Evolutionary conservation across 331 rosid species (phyloP), one percentile per base, ranked within the genome.

Genomic region (Stylosanthes scabra): DNA sequence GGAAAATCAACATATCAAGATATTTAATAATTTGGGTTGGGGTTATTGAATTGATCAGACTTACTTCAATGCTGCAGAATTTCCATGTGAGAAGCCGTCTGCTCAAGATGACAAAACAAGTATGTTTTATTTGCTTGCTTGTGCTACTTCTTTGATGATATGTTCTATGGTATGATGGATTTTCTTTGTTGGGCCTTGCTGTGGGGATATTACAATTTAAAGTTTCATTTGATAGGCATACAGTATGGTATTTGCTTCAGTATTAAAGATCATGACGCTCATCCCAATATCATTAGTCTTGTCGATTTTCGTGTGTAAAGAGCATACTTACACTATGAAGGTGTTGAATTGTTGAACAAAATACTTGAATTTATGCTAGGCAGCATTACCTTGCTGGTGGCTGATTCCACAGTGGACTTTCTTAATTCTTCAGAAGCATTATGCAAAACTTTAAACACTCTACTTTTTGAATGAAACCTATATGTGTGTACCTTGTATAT

Each of bases 51-150:
- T 66, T 83, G 60, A 79, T 63, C 68, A 11, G 66, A 31, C 81
- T 79, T 68, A 27, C 29, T 31, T 79, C 46, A 55, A 46, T 78
- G 40, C 51, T 77, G 85, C 92, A 90, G 92, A 90, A 74, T 55
- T 70, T 56, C 94, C 92, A 7, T 90, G 97, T 55, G 81, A 66
- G 78, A 73, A 70, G 75, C 87, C 74, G 3, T 63, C 62, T 8
- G 27, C 89, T 62, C 64, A 79, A 1, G 86, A 72, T 29, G 78
- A 16, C 12, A 83, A 80, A 65, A 31, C 84, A 67, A 40, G 97
- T 91, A 87, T 76, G 54, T 51, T 76, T 41, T 72, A 12, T 76
- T 66, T 62, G n/a, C 63, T 66, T 62, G n/a, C 63, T 59, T 69
- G 10, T 12, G 11, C 52, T 14, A 47, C 42, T 73, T 20, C 64